Base-by-base conservation (phyloP, 148 eudicot species). In the Vaccinium myrtillus region DNA sequence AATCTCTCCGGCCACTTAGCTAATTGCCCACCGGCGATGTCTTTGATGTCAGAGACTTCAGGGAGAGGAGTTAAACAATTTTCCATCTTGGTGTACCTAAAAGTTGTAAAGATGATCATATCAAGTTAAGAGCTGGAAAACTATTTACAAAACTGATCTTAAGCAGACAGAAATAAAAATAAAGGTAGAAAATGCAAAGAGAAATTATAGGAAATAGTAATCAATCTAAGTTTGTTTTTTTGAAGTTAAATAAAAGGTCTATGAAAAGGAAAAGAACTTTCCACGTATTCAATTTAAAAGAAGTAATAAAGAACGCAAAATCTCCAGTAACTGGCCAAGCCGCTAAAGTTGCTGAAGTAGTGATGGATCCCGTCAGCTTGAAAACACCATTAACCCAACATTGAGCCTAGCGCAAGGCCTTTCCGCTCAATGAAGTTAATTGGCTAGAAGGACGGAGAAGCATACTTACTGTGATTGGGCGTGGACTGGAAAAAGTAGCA, bases 1-100 rank as follows among this genome's bases (percentile, higher is more conserved):
- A 97, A 82, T 84, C 98, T 91, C 83, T 87, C 77, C 2, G 99
- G 98, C 99, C 99, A 97, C 15, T 88, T 93, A 0, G 89, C 76
- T 63, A 92, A 36, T 36, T 84, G 7, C n/a, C 98, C 98, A 8
- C 99, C 98, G 3, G 99, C 91, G 1, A 82, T 86, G 87, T 94
- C 93, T 51, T 90, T 86, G 36, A 91, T 84, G 81, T 85, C 83
- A n/a, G 59, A 77, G 15, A 23, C 80, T 77, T 77, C 80, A 23
- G 59, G 59, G 8, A 77, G 80, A 77, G 80, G 80, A 77, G 80
- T 77, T 50, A 77, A 77, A 50, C 80, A 77, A 23, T 43, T n/a
- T 50, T 77, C 80, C 80, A 77, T 50, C 59, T 77, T 50, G 14
- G 80, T 77, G 80, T 77, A 77, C 80, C 80, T 77, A 53, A 46